These are phyloP conservation scores for Phycomyces blakesleeanus DNA, from an alignment of 192 early-diverging fungal species.

Conservation along the genomic window DNA sequence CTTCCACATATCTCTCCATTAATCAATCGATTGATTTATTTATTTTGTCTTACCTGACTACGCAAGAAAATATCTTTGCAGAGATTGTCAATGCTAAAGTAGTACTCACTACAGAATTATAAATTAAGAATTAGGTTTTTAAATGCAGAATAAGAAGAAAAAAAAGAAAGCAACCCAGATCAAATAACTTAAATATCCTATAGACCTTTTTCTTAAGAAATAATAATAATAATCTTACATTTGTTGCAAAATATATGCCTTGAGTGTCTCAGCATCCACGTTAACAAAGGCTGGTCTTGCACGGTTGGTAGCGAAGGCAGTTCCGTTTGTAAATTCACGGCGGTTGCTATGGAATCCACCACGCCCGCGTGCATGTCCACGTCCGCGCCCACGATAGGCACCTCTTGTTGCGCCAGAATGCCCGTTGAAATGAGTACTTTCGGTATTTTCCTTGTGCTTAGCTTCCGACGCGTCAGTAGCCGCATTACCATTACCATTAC, in stretches of 20 bases:
- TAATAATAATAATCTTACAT: slow-evolving; percentile 51
- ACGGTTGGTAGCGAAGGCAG: not conserved
- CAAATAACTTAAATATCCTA: slow-evolving; percentile 18
- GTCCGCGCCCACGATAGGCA: slow-evolving; percentile 6
- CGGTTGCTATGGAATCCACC: slow-evolving; percentile 14
- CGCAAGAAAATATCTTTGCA: slow-evolving; percentile 96
- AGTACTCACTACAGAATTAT: slow-evolving; percentile 83
- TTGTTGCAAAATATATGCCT: slow-evolving; percentile 58
- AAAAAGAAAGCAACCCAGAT: too few relatives aligned
- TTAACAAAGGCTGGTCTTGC: slow-evolving; percentile 25
- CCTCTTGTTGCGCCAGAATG: not conserved
- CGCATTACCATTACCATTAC: too few relatives aligned
- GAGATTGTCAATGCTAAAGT: slow-evolving; percentile 95
- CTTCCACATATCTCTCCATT: too few relatives aligned
- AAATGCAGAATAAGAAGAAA: too few relatives aligned
- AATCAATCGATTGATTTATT: too few relatives aligned
- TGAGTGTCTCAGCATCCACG: slow-evolving; percentile 44
- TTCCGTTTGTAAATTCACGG: not conserved
- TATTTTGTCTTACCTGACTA: slow-evolving; percentile 30
- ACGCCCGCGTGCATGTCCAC: slow-evolving; percentile 11
- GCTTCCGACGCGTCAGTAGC: not conserved
- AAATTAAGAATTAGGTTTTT: too few relatives aligned
- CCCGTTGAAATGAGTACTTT: not conserved
- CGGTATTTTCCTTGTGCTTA: not conserved
- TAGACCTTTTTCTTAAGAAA: too few relatives aligned